Percentiles rank a stretch among this genome's conserved stretches.
Conservation (phyloP, 2,329 filamentous ascomycete genomes). For the Cladophialophora psammophila region DNA sequence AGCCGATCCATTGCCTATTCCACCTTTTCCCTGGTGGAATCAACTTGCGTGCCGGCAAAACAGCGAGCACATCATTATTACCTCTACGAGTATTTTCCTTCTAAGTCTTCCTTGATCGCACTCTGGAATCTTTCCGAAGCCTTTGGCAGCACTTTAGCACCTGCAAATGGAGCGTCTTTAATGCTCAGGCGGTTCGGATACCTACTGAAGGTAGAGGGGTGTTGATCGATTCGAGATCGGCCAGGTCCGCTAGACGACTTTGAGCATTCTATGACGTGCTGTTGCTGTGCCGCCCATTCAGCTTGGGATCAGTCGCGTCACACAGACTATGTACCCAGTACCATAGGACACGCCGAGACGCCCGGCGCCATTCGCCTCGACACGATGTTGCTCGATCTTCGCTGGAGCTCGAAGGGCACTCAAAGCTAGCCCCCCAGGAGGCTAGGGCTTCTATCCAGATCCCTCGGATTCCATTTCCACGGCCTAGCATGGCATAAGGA, state of each 20-base stretch:
- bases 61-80: constrained; percentile 4
- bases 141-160: background rate
- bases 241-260: background rate
- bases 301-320: background rate
- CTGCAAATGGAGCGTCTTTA: constrained; percentile 1
- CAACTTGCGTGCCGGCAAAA: background rate
- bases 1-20: background rate
- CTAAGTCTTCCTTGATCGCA: background rate
- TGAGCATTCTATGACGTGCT: background rate
- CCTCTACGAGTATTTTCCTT: background rate
- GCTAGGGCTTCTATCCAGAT: background rate
- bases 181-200: background rate
- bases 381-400: background rate
- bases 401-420: background rate
- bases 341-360: background rate
- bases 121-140: background rate
- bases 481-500: background rate
- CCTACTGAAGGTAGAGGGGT: background rate
- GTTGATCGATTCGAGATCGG: constrained; percentile 3
- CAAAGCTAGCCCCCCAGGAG: background rate
- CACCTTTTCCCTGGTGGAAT: background rate
- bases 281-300: background rate
- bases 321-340: background rate
- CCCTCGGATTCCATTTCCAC: constrained; percentile 2
- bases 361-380: background rate